Evolutionary conservation across 306 rosid species (phyloP), one percentile per base, ranked within the genome.

Genomic region (Quercus suber): DNA sequence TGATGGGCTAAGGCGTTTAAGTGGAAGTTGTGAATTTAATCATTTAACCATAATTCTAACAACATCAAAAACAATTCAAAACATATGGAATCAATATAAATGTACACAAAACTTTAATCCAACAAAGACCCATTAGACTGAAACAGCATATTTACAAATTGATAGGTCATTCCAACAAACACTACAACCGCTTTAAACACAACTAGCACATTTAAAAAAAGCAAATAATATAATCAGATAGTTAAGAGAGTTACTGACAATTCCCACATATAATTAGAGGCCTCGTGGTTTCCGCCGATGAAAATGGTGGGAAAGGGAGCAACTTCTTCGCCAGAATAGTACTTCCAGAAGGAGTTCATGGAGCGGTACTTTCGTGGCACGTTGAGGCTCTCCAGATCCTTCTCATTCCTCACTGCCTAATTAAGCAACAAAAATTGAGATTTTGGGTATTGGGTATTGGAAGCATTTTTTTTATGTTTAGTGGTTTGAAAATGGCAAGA

Each of bases 251-350:
- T n/a, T 56, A 85, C 99, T 91, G 81, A 94, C 99, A 92, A 82
- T 80, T 95, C 98, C 98, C 99, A 92, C 74, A 90, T 73, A 61
- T 95, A 92, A 84, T 92, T 95, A 78, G 98, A 92, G 2, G 99
- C 98, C 86, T 95, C 97, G 51, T 95, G 99, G 83, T 95, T 95
- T 18, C 98, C 99, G 4, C 99, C 98, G 37, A 95, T 91, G 87
- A 95, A 95, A 71, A 95, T 92, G 74, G 98, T 92, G 9, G 99
- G 97, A 69, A 80, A 92, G 0, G 97, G 99, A 43, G 98, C 99
- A 57, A 91, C 75, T 82, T 86, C 93, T 69, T 81, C 67, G 1
- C 97, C 99, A 4, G 98, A 91, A 82, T 90, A 95, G 80, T 95
- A 92, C 88, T 92, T 95, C 99, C 98, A 95, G 89, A 95, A 95